Base-by-base conservation (phyloP, 2,329 filamentous ascomycete genomes). In the Cercospora canescens region DNA sequence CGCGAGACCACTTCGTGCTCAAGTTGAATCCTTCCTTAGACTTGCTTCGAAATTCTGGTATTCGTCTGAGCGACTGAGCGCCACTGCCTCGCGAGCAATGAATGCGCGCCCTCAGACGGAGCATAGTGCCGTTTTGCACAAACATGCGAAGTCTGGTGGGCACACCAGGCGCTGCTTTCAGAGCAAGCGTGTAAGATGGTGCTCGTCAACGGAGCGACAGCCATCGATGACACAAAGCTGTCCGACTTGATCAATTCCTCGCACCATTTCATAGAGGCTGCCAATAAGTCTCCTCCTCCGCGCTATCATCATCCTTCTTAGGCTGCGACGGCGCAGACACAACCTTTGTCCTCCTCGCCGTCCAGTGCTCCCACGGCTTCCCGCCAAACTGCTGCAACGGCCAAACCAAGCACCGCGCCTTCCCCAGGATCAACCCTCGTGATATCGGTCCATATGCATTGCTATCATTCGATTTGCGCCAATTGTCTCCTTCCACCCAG, bases 401-500 rank as follows among this genome's bases (percentile, higher is more conserved):
- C 81, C 87, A 90, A 63, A 97, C 76, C 34, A 96, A 85, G 76
- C 89, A 87, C 12, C 89, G 87, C 21, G 94, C 88, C 73, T 85
- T 88, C 0, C 94, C 94, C 39, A 89, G 88, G 37, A 98, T 86
- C 69, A 98, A 77, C 62, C 86, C 87, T 69, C 87, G 87, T 67
- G 77, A 75, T 50, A 84, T 77, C 5, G 95, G 93, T 1, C 95
- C 95, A 78, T 96, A 97, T 12, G 88, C 88, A 79, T 97, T 96
- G 79, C 93, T 97, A 80, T 99, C 95, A 66, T 89, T 78, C 63
- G 88, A 92, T 73, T 87, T 86, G 59, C 86, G 84, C 72, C 87
- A 86, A 73, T 91, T 93, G 76, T 99, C 95, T 1, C 95, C 95
- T 77, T 98, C 94, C 1, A 99, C 88, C 95, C 95, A 99, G 30